These are phyloP conservation scores for Neoarthrinium moseri DNA, from an alignment of 2,329 filamentous ascomycete species.

Conservation along the genomic window DNA sequence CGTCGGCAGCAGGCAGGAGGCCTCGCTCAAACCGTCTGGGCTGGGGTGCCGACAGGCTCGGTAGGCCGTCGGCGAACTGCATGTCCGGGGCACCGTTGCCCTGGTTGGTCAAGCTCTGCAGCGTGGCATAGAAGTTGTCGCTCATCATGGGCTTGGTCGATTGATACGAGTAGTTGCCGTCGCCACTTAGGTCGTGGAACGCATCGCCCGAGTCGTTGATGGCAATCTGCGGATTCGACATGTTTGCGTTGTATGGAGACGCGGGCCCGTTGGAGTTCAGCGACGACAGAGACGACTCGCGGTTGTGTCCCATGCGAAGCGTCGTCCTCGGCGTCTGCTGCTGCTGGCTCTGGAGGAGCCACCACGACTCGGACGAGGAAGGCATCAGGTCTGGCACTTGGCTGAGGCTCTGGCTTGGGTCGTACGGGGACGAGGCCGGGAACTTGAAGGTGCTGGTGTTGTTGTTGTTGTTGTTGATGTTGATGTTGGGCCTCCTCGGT, in stretches of 20 bases:
- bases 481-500: slow-evolving; percentile 16
- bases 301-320: slow-evolving; percentile 47
- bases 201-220: slow-evolving; percentile 49
- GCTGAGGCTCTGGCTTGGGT: slow-evolving; percentile 20
- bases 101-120: slow-evolving; percentile 27
- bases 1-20: slow-evolving; percentile 45
- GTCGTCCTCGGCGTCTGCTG: slow-evolving; percentile 24
- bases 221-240: slow-evolving; percentile 58
- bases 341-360: slow-evolving; percentile 23
- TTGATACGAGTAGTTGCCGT: slow-evolving; percentile 44
- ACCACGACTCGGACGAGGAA: slow-evolving; percentile 25
- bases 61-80: slow-evolving; percentile 27
- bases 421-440: slow-evolving; percentile 16
- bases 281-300: slow-evolving; percentile 61
- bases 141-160: slow-evolving; percentile 41
- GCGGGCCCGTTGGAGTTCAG: slow-evolving; percentile 59
- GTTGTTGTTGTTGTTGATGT: slow-evolving; percentile 25
- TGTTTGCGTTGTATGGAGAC: slow-evolving; percentile 56
- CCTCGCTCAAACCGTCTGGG: slow-evolving; percentile 38
- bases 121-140: slow-evolving; percentile 36
- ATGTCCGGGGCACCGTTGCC: slow-evolving; percentile 33
- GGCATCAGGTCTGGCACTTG: slow-evolving; percentile 30
- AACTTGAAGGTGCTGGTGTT: slow-evolving; percentile 22
- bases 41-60: slow-evolving; percentile 29
- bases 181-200: slow-evolving; percentile 40